phyloP scores from a whole-genome alignment of 1,284 basidiomycete genomes.

The Xerocomus nothofagi region DNA sequence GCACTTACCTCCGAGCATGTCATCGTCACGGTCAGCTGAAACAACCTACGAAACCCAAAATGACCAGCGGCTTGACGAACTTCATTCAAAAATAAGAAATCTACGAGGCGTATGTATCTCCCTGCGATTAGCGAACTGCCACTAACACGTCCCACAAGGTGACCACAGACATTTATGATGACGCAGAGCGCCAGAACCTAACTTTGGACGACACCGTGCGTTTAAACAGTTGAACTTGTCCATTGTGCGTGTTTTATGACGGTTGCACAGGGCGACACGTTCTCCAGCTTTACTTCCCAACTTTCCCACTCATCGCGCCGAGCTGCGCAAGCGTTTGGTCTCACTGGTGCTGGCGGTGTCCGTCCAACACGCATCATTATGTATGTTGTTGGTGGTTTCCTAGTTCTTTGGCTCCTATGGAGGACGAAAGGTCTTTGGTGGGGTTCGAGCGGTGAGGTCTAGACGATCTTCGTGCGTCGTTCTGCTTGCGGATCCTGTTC shows the following conservation, averaged over 20 bases:
- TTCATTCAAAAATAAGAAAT: conserved; percentile 77
- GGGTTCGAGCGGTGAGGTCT: conserved; percentile 20
- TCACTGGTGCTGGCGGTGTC: conserved; percentile 56
- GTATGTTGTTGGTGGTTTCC: conserved; percentile 48
- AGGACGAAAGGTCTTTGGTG: conserved; percentile 31
- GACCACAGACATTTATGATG: conserved; percentile 76
- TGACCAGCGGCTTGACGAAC: conserved; percentile 73
- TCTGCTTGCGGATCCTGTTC: background rate
- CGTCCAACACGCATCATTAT: conserved; percentile 67
- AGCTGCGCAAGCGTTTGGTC: conserved; percentile 68
- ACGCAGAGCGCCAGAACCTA: conserved; percentile 78
- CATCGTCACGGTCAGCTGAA: conserved; percentile 45
- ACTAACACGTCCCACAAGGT: conserved; percentile 45
- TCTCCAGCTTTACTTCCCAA: conserved; percentile 60
- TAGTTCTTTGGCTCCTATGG: conserved; percentile 49
- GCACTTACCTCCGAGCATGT: conserved; percentile 34
- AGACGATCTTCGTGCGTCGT: conserved; percentile 15
- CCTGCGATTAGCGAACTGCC: conserved; percentile 2
- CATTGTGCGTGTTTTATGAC: background rate
- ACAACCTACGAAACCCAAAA: conserved; percentile 79
- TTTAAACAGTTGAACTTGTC: conserved; percentile 8
- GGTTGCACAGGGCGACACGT: conserved; percentile 55
- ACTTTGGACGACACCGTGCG: conserved; percentile 73
- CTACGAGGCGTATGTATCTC: conserved; percentile 60
- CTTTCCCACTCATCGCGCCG: conserved; percentile 64